A percentile compares a stretch with the other conserved stretches of the same genome.
Conservation (phyloP, 139 green algal genomes). For the Ettlia oleoabundans region DNA sequence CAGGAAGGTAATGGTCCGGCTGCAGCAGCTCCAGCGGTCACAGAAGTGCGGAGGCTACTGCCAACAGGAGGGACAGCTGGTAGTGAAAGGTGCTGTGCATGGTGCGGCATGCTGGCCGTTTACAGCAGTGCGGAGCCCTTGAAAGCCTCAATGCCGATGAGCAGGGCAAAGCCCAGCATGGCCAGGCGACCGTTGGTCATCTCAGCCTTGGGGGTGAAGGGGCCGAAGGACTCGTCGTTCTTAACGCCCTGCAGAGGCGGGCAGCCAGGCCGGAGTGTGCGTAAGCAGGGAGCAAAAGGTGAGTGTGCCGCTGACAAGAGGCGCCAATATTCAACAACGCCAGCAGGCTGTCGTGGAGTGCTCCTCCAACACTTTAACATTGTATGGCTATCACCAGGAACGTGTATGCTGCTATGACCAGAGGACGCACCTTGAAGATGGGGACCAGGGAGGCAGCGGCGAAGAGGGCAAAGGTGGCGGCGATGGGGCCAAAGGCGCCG, state of each 20-base stretch:
- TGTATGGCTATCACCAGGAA: too few relatives aligned
- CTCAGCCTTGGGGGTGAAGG: conserved; percentile 47
- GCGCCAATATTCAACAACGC: too few relatives aligned
- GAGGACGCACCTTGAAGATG: conserved; percentile 48
- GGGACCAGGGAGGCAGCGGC: conserved; percentile 56
- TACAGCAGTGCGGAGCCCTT: conserved; percentile 36
- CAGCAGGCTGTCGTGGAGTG: too few relatives aligned
- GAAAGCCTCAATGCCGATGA: conserved; percentile 21
- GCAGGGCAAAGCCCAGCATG: conserved; percentile 39
- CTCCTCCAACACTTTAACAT: too few relatives aligned
- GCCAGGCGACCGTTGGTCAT: conserved; percentile 38
- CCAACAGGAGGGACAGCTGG: too few relatives aligned
- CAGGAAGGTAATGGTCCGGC: too few relatives aligned
- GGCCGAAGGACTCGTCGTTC: conserved; percentile 40
- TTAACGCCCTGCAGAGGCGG: conserved; percentile 10
- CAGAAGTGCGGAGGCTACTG: too few relatives aligned
- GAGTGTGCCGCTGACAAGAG: too few relatives aligned
- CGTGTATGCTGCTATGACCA: too few relatives aligned
- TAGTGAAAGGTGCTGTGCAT: too few relatives aligned
- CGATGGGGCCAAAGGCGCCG: background rate
- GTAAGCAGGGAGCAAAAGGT: background rate
- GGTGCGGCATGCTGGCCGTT: too few relatives aligned
- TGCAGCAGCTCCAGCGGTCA: too few relatives aligned
- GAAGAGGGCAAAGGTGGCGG: conserved; percentile 33
- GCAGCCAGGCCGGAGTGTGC: background rate